Conservation (phyloP, 2,329 filamentous ascomycete species). For the Dactylellina sp. region DNA sequence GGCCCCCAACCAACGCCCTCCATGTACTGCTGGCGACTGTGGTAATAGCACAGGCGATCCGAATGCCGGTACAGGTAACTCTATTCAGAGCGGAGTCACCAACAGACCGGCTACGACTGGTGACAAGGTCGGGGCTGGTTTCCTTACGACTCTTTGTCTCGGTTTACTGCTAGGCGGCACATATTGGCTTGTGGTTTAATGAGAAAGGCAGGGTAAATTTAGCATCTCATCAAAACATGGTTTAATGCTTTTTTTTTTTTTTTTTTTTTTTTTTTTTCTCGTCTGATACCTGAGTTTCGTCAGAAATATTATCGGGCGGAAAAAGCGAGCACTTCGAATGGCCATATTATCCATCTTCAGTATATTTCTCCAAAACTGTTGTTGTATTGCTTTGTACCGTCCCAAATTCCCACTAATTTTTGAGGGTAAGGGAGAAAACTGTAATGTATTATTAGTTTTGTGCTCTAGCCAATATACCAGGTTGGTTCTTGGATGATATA, state of each 20-base stretch:
- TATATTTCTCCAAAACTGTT: not conserved
- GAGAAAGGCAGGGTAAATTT: constrained; percentile 3
- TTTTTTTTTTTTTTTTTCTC: not conserved
- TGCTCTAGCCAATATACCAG: constrained; percentile 8
- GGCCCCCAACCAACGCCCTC: constrained; percentile 65
- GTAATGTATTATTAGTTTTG: constrained; percentile 38
- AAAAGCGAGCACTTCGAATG: constrained; percentile 9
- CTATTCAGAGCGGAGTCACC: constrained; percentile 59
- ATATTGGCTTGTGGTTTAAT: constrained; percentile 67
- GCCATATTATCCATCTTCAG: constrained; percentile 6
- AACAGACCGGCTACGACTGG: constrained; percentile 68
- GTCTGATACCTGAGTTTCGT: not conserved
- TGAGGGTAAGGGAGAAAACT: constrained; percentile 40
- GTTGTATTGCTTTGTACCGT: constrained; percentile 17
- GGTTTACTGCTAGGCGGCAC: constrained; percentile 69
- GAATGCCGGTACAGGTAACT: constrained; percentile 63
- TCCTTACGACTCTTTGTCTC: constrained; percentile 73
- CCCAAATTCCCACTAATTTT: constrained; percentile 34
- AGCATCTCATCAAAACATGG: too few species aligned
- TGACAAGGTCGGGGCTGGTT: constrained; percentile 76
- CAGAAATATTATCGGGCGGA: constrained; percentile 11
- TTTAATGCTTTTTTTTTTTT: too few species aligned
- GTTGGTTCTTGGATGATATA: not conserved
- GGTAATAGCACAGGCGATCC: constrained; percentile 69
- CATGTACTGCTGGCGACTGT: constrained; percentile 69